phyloP scores from a whole-genome alignment of 768 basidiomycete species.

The Suillus variegatus region DNA sequence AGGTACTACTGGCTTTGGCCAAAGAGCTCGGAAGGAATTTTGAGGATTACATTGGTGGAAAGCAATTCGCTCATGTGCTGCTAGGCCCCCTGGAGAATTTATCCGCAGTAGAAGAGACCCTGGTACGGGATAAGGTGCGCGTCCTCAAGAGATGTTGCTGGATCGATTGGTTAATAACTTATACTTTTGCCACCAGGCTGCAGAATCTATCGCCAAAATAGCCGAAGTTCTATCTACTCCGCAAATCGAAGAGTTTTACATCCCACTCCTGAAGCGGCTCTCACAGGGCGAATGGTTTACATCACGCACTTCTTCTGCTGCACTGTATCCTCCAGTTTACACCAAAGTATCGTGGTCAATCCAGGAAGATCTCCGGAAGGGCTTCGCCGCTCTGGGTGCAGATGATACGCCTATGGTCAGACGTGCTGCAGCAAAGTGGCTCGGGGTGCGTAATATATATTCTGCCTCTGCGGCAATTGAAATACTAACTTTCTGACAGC shows the following conservation, averaged over 20 bases:
- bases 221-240: constrained; percentile 71
- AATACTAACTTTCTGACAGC: constrained; percentile 42
- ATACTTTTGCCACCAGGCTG: constrained; percentile 58
- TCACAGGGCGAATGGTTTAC: constrained; percentile 99
- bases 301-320: constrained; percentile 92
- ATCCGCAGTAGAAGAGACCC: constrained; percentile 95
- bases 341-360: constrained; percentile 67
- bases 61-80: constrained; percentile 81
- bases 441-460: constrained; percentile 67
- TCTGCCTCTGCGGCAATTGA: constrained; percentile 15
- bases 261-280: constrained; percentile 88
- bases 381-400: constrained; percentile 76
- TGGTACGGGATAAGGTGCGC: constrained; percentile 94
- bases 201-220: constrained; percentile 93
- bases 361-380: constrained; percentile 88
- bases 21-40: constrained; percentile 93
- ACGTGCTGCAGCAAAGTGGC: constrained; percentile 93
- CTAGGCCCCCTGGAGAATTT: constrained; percentile 93
- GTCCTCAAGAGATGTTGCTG: not conserved
- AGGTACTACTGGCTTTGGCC: constrained; percentile 92
- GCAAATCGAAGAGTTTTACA: constrained; percentile 87
- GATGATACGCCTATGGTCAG: constrained; percentile 99
- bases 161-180: constrained; percentile 8
- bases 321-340: constrained; percentile 91
- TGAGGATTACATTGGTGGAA: constrained; percentile 93